phyloP scores from a whole-genome alignment of 2,329 filamentous ascomycete genomes.

The Fusarium brachygibbosum region DNA sequence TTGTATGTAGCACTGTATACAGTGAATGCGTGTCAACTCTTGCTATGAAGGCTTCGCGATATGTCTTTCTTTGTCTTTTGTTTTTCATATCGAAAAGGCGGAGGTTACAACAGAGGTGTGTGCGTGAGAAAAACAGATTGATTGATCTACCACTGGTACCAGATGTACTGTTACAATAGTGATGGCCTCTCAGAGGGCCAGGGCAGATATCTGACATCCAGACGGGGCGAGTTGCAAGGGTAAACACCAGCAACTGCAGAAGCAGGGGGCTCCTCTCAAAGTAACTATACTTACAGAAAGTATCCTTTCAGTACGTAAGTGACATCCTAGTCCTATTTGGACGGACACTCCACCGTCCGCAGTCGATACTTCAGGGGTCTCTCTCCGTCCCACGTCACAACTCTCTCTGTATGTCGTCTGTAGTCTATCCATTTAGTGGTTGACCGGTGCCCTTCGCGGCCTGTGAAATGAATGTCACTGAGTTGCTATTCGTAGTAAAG shows the following conservation, averaged over 20 bases:
- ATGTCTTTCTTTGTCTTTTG: constrained; percentile 13
- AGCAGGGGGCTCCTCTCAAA: constrained; percentile 10
- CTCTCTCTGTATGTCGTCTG: background rate
- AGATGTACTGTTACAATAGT: constrained; percentile 16
- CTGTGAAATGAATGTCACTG: constrained; percentile 15
- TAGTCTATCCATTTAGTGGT: constrained; percentile 9
- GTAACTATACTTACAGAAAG: constrained; percentile 17
- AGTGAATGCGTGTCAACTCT: background rate
- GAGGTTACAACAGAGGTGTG: constrained; percentile 34
- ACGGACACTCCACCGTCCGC: constrained; percentile 25
- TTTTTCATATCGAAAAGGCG: constrained; percentile 30
- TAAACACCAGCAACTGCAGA: constrained; percentile 1
- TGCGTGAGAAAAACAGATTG: constrained; percentile 24
- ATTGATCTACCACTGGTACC: constrained; percentile 19
- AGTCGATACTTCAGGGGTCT: constrained; percentile 39
- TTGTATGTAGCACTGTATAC: constrained; percentile 2
- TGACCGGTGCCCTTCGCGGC: constrained; percentile 13
- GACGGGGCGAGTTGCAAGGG: constrained; percentile 12
- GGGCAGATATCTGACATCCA: constrained; percentile 3
- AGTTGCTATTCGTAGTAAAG: constrained; percentile 19
- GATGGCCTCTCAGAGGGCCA: constrained; percentile 16
- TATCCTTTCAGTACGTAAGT: constrained; percentile 6
- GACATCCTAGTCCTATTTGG: constrained; percentile 2
- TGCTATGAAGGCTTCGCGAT: constrained; percentile 4
- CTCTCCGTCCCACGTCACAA: constrained; percentile 33